Conservation (phyloP, 768 basidiomycete species). For the Boletellus emodensis region DNA sequence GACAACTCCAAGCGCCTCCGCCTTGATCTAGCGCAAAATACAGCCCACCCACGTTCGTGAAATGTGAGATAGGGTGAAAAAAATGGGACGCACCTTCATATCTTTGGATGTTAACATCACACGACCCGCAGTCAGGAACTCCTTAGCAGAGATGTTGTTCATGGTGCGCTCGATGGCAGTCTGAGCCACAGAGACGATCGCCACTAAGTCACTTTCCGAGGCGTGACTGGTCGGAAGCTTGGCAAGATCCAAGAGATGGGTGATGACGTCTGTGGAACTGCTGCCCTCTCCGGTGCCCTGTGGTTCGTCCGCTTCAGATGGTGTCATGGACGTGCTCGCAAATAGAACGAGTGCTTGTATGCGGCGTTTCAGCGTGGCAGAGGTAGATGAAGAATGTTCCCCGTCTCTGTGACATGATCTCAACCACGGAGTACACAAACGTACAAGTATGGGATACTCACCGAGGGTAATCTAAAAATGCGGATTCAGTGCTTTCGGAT, state of each 20-base stretch:
- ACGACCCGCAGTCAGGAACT: constrained; percentile 59
- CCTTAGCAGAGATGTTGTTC: constrained; percentile 60
- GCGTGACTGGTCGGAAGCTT: constrained; percentile 30
- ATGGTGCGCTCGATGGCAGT: constrained; percentile 52
- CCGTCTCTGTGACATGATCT: constrained; percentile 45
- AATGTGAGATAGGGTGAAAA: neutral
- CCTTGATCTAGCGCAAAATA: constrained; percentile 46
- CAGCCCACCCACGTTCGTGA: neutral
- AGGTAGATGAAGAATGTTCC: constrained; percentile 46
- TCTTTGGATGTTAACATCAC: constrained; percentile 56
- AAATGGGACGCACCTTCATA: constrained; percentile 39
- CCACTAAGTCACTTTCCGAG: constrained; percentile 37
- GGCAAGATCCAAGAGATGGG: constrained; percentile 47
- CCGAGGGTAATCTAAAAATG: constrained; percentile 57
- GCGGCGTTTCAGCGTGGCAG: constrained; percentile 50
- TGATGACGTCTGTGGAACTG: constrained; percentile 41
- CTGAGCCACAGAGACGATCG: constrained; percentile 47
- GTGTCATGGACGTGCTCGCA: constrained; percentile 49
- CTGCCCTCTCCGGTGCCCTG: constrained; percentile 12
- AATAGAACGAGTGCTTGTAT: constrained; percentile 68
- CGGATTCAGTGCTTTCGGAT: constrained; percentile 35
- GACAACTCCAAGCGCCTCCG: constrained; percentile 67
- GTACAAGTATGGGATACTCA: constrained; percentile 22
- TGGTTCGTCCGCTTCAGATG: constrained; percentile 16
- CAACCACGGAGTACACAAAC: neutral